These are phyloP conservation scores for Pythium dissotocum DNA, from an alignment of 352 stramenopile genomes.

Conservation along the genomic window DNA sequence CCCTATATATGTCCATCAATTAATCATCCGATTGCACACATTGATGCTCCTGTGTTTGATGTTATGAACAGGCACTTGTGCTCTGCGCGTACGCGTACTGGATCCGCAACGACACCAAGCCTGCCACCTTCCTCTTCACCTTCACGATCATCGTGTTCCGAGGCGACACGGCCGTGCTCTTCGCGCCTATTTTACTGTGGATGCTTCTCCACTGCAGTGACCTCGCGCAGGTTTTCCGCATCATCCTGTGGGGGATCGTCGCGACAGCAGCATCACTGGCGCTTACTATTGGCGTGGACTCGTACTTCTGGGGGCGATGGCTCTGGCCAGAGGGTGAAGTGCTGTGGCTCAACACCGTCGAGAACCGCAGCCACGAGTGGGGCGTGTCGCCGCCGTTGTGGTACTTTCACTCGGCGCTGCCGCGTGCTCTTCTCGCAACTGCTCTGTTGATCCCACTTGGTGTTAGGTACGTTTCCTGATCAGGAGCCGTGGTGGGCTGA, in stretches of 20 bases:
- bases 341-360: slow-evolving; percentile 95
- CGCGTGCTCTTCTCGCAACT: slow-evolving; percentile 85
- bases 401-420: slow-evolving; percentile 96
- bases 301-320: slow-evolving; percentile 92
- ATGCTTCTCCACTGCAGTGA: slow-evolving; percentile 75
- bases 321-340: slow-evolving; percentile 98
- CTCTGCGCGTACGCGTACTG: slow-evolving; percentile 65
- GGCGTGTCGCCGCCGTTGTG: slow-evolving; percentile 94
- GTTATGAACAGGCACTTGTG: slow-evolving; percentile 46
- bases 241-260: slow-evolving; percentile 81
- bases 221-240: slow-evolving; percentile 65
- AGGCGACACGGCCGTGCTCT: slow-evolving; percentile 96
- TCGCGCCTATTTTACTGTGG: slow-evolving; percentile 91
- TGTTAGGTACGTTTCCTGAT: slow-evolving; percentile 42
- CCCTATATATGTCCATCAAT: slow-evolving; percentile 37
- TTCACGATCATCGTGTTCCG: slow-evolving; percentile 95
- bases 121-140: slow-evolving; percentile 82
- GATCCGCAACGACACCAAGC: slow-evolving; percentile 50
- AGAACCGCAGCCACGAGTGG: slow-evolving; percentile 98
- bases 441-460: slow-evolving; percentile 83
- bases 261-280: slow-evolving; percentile 71
- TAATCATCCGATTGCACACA: background rate
- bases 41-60: background rate
- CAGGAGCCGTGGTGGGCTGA: background rate
- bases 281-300: slow-evolving; percentile 92